Evolutionary conservation across 176 grass and related monocot genomes (phyloP).

Genomic region (bread wheat (Triticum aestivum)): IWGSC_CS_RefSeq_v2.1 NC_057807.1:492482200-492482699

Average conservation of each 20-base stretch:
- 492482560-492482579: neutral
- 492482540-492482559: conserved; percentile 41
- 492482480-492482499: conserved; percentile 30
- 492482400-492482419: neutral
- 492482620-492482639: too few species aligned
- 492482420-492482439: conserved; percentile 26
- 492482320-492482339: conserved; percentile 69
- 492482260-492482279: conserved; percentile 73
- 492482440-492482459: conserved; percentile 31
- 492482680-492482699: too few species aligned
- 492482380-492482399: conserved; percentile 44
- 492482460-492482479: conserved; percentile 26
- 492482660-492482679: too few species aligned
- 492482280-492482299: conserved; percentile 42
- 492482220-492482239: conserved; percentile 67
- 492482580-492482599: too few species aligned
- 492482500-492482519: conserved; percentile 38
- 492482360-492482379: conserved; percentile 23
- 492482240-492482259: conserved; percentile 49
- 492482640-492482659: too few species aligned
- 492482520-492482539: conserved; percentile 48
- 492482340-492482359: conserved; percentile 70
- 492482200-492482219: conserved; percentile 50
- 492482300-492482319: conserved; percentile 30
- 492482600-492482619: neutral